A percentile compares a stretch with the other conserved stretches of the same genome.
These are phyloP conservation scores for Centrapalus pauciflorus DNA, from an alignment of 129 eudicot genomes.

Conservation along the genomic window DNA sequence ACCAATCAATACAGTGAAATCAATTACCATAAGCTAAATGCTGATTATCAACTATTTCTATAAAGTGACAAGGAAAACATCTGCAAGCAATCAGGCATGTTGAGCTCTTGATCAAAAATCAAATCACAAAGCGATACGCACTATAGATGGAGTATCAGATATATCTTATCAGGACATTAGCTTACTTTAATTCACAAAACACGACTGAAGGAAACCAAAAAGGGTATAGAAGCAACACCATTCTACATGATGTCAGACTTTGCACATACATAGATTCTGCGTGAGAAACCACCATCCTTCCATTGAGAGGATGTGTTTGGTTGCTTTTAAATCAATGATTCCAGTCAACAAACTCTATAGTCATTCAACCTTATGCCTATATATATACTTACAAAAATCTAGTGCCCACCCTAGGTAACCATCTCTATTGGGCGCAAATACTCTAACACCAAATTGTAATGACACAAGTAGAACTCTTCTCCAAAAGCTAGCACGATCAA, in stretches of 20 bases:
- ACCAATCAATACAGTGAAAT: constrained; percentile 4
- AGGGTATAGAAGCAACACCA: not conserved
- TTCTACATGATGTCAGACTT: not conserved
- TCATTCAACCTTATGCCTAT: not conserved
- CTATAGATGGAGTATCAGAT: not conserved
- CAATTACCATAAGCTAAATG: not conserved
- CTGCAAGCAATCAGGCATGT: not conserved
- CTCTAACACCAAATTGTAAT: not conserved
- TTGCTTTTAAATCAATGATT: not conserved
- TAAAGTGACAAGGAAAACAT: not conserved
- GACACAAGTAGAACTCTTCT: not conserved
- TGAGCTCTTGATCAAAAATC: not conserved
- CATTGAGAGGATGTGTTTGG: not conserved
- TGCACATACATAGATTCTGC: not conserved
- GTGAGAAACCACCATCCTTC: not conserved
- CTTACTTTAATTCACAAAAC: not conserved
- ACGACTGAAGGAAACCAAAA: constrained; percentile 1
- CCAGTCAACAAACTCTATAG: not conserved
- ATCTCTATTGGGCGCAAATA: not conserved
- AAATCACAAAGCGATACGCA: not conserved
- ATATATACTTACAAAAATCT: not conserved
- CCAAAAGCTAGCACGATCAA: not conserved
- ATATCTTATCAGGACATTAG: not conserved
- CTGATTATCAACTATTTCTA: not conserved
- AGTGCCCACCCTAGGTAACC: not conserved